Evolutionary conservation across 129 eudicot genomes (phyloP), one percentile per base, ranked within the genome.

Genomic region (Tagetes patula): DNA sequence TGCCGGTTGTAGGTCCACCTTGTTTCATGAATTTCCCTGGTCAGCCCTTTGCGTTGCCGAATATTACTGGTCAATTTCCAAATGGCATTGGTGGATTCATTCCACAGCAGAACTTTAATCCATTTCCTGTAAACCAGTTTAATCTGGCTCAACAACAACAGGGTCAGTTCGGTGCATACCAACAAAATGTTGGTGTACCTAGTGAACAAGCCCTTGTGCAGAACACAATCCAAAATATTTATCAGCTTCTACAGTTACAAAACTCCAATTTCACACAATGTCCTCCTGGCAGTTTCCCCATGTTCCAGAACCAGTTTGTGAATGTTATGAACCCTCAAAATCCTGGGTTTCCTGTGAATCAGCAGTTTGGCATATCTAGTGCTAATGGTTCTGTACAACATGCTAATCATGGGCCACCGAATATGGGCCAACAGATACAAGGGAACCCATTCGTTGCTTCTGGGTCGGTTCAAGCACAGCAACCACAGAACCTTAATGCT

Each of bases 171-270:
- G 69, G 75, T 36, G 60, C 71, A 13, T 82, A 43, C 40, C 80
- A 69, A 59, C 86, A 55, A 47, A 82, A 76, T 65, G 74, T 61
- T 5, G 39, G 65, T 75, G 38, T 81, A 36, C 67, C 72, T 6
- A 68, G 80, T 73, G 81, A 81, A 63, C 89, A 84, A 85, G 71
- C 38, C 30, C 75, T 83, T 69, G 14, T 75, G 84, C 94, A 71
- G 75, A 67, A 68, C 64, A 82, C 87, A 38, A 74, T 76, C 67
- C 87, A 80, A 59, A 82, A 82, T 66, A 77, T 84, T 67, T 79
- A 67, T 59, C 89, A 80, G 63, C 81, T 85, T 75, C 76, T 79
- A 3, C 85, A 80, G 30, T 76, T 89, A 82, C 86, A 82, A 8
- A 70, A 83, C 82, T 54, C 66, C 3, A 80, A 82, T 84, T 56